Evolutionary conservation across 768 basidiomycete species (phyloP).

Genomic region (Tephrocybe sp.): DNA sequence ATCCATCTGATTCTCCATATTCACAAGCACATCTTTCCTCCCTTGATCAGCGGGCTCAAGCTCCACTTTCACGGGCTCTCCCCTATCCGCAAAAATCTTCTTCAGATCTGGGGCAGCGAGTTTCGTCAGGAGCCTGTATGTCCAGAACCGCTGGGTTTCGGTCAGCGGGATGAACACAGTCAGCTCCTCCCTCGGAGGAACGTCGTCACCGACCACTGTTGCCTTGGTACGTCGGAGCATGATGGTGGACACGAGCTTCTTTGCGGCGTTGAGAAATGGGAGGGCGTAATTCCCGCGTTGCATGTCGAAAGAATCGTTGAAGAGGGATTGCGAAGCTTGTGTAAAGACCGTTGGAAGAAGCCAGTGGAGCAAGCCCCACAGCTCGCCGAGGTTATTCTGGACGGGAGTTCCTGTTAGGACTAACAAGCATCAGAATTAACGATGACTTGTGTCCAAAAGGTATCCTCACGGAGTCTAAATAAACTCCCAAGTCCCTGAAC

Average conservation of each 20-base stretch:
- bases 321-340: conserved; percentile 41
- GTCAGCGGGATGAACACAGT: conserved; percentile 58
- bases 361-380: conserved; percentile 58
- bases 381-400: conserved; percentile 62
- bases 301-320: conserved; percentile 57
- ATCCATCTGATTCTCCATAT: conserved; percentile 38
- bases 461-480: conserved; percentile 50
- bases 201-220: conserved; percentile 38
- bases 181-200: conserved; percentile 59
- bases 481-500: conserved; percentile 56
- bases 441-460: background rate
- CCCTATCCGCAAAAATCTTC: conserved; percentile 42
- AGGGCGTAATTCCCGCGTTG: conserved; percentile 49
- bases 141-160: conserved; percentile 65
- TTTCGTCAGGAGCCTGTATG: conserved; percentile 51
- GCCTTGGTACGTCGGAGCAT: conserved; percentile 67
- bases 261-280: conserved; percentile 46
- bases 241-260: conserved; percentile 46
- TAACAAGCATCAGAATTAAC: conserved; percentile 18
- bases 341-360: conserved; percentile 57
- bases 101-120: conserved; percentile 49
- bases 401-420: conserved; percentile 76
- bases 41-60: background rate
- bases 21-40: conserved; percentile 37
- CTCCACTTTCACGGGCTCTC: background rate